Base-by-base conservation (phyloP, 2,329 filamentous ascomycete species). In the Cladosporium oxysporum region DNA sequence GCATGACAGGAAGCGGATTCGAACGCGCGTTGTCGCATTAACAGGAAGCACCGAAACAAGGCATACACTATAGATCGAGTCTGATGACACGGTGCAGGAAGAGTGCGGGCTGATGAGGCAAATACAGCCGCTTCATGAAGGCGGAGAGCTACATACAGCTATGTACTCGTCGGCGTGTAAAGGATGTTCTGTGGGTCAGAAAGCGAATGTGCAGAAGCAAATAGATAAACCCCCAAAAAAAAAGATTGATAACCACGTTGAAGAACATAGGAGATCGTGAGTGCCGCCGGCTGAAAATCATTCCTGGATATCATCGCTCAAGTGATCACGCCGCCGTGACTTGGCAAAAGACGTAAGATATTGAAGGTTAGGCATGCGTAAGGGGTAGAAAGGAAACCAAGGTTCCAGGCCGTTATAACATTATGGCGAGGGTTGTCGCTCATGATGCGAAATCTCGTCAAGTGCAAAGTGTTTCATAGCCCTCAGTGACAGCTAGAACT, bases 231-330 rank as follows among this genome's bases (percentile, higher is more conserved):
- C 14, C 21, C 33, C 18, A 61, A 28, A 14, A n/a, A 28, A 33
- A 28, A 33, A 50, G 33, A 23, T 23, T 23, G 21, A 49, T 49
- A 29, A 28, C n/a, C 31, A 52, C 26, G n/a, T 11, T 26, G 12
- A 62, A 52, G 35, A 35, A 62, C 16, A 52, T 52, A 53, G 5
- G 59, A 62, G 59, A 62, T 53, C 59, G 59, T 62, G 26, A 28
- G 47, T 62, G 59, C 47, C 59, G 29, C 59, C 47, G 2, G 58
- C 37, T 26, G n/a, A 62, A 62, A 52, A 62, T 62, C 44, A 52
- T 52, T 62, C 41, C 58, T 62, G 59, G 57, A 59, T 59, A 59
- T 59, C 57, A 47, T 59, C 37, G 55, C 31, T 35, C 55, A 58
- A 58, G 33, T 41, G 16, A 41, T 35, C 31, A 26, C 21, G 55